phyloP scores from a whole-genome alignment of 495 filamentous ascomycete species.

The Penicillium odoratum region DNA sequence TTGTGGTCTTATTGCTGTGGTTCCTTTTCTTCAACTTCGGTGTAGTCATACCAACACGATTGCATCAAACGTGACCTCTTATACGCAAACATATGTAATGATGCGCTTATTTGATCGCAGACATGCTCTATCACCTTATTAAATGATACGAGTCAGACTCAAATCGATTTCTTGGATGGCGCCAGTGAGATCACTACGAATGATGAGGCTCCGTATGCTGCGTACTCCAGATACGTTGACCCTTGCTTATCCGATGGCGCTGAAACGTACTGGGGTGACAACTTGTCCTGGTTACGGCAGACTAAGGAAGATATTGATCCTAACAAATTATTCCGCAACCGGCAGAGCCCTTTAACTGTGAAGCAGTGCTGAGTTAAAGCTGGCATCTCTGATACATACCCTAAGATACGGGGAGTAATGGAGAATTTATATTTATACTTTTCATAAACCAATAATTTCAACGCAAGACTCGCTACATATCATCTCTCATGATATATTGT shows the following conservation, averaged over 20 bases:
- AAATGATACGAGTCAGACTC: slow-evolving; percentile 38
- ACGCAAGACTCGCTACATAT: too few species aligned
- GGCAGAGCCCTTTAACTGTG: slow-evolving; percentile 37
- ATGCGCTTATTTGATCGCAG: slow-evolving; percentile 41
- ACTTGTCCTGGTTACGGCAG: slow-evolving; percentile 42
- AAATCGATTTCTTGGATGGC: slow-evolving; percentile 29
- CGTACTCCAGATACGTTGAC: slow-evolving; percentile 6
- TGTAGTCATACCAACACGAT: slow-evolving; percentile 38
- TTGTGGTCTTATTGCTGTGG: slow-evolving; percentile 31
- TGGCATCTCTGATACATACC: too few species aligned
- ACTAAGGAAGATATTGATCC: slow-evolving; percentile 55
- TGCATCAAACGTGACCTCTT: slow-evolving; percentile 34
- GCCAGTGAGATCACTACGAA: slow-evolving; percentile 34
- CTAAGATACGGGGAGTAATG: too few species aligned
- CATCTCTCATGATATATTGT: too few species aligned
- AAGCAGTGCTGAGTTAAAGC: not conserved
- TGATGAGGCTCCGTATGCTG: slow-evolving; percentile 15
- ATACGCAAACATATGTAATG: slow-evolving; percentile 37
- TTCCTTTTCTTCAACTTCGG: slow-evolving; percentile 42
- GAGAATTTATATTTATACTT: too few species aligned
- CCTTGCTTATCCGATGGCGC: not conserved
- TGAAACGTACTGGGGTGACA: slow-evolving; percentile 28
- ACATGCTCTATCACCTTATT: slow-evolving; percentile 42
- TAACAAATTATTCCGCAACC: slow-evolving; percentile 56
- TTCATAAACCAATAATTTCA: too few species aligned